Conservation (phyloP, 768 basidiomycete species). For the Lyophyllum semitale region DNA sequence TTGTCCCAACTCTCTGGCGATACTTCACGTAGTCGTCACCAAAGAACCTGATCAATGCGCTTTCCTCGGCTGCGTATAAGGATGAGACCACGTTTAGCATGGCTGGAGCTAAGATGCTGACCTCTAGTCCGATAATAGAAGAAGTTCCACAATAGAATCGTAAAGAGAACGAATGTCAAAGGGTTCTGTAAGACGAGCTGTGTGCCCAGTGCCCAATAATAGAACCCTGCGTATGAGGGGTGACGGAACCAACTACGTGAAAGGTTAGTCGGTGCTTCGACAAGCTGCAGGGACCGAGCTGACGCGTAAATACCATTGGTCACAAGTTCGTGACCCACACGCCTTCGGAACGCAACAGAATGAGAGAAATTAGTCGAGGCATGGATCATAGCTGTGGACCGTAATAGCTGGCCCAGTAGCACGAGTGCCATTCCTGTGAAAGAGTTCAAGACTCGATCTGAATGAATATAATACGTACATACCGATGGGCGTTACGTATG, state of each 20-base stretch:
- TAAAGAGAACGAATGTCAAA: constrained; percentile 66
- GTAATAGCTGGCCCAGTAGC: constrained; percentile 70
- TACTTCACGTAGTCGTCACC: constrained; percentile 85
- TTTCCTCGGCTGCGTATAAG: constrained; percentile 70
- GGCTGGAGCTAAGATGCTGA: constrained; percentile 37
- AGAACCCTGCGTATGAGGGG: constrained; percentile 96
- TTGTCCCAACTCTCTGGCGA: constrained; percentile 74
- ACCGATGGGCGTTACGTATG: constrained; percentile 66
- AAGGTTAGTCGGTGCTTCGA: constrained; percentile 1
- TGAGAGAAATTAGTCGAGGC: constrained; percentile 95
- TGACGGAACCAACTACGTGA: constrained; percentile 77
- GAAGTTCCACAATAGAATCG: constrained; percentile 78
- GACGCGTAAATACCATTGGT: constrained; percentile 89
- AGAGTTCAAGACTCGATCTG: background rate
- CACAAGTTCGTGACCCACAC: constrained; percentile 74
- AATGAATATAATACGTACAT: constrained; percentile 18
- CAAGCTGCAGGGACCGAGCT: constrained; percentile 25
- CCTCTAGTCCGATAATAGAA: constrained; percentile 81
- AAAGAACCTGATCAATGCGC: constrained; percentile 80
- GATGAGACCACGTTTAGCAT: background rate
- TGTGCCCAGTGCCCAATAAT: constrained; percentile 96
- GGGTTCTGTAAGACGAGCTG: constrained; percentile 92
- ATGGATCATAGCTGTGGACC: constrained; percentile 95
- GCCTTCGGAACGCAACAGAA: constrained; percentile 75
- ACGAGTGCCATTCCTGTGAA: constrained; percentile 64